Evolutionary conservation across 2,329 filamentous ascomycete genomes (phyloP).

Genomic region (Colletotrichum sp.): DNA sequence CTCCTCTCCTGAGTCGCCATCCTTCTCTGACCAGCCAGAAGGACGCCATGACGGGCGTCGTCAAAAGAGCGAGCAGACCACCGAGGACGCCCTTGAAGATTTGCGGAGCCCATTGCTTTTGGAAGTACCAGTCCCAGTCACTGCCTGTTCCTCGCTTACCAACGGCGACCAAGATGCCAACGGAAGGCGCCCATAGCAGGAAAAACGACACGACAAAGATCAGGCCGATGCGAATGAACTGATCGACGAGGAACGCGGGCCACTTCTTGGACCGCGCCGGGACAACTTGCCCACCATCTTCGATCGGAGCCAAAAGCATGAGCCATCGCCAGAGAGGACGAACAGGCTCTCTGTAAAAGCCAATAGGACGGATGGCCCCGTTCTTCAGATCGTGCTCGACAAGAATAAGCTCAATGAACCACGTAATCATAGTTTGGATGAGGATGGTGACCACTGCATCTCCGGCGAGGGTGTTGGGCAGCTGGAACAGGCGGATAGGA

Average conservation of each 20-base stretch:
- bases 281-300: slow-evolving; percentile 29
- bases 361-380: slow-evolving; percentile 51
- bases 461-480: slow-evolving; percentile 56
- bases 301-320: slow-evolving; percentile 38
- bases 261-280: slow-evolving; percentile 26
- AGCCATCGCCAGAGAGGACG: slow-evolving; percentile 44
- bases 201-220: slow-evolving; percentile 43
- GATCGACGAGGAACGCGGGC: slow-evolving; percentile 34
- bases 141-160: slow-evolving; percentile 36
- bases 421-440: slow-evolving; percentile 55
- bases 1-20: slow-evolving; percentile 38
- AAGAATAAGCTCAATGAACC: slow-evolving; percentile 53
- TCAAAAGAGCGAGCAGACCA: slow-evolving; percentile 48
- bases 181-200: slow-evolving; percentile 46
- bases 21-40: slow-evolving; percentile 58
- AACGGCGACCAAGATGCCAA: slow-evolving; percentile 46
- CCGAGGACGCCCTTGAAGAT: slow-evolving; percentile 56
- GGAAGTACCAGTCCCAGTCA: slow-evolving; percentile 46
- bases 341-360: slow-evolving; percentile 43
- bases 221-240: slow-evolving; percentile 39
- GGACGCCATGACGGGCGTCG: slow-evolving; percentile 51
- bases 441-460: slow-evolving; percentile 58
- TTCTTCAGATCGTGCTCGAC: slow-evolving; percentile 51
- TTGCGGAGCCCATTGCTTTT: slow-evolving; percentile 48
- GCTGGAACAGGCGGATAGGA: slow-evolving; percentile 51